A percentile compares a stretch with the other conserved stretches of the same genome.
Conservation (phyloP, 306 rosid genomes). For the Acacia confusa region DNA sequence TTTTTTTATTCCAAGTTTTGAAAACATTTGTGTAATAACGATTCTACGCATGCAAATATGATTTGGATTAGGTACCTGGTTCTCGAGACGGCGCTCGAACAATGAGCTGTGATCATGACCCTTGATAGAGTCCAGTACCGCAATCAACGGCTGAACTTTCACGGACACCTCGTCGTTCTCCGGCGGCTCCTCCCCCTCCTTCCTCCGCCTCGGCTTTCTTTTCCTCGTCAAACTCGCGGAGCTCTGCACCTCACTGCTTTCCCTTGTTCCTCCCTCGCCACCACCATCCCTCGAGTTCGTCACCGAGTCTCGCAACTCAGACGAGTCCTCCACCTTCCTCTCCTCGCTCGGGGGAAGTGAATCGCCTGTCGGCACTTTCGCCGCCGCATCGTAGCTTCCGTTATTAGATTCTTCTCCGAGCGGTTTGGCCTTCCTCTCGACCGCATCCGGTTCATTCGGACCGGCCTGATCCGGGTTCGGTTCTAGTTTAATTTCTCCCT, state of each 20-base stretch:
- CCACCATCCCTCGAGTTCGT: conserved; percentile 46
- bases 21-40: conserved; percentile 9
- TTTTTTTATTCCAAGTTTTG: not conserved
- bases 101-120: conserved; percentile 55
- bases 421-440: conserved; percentile 31
- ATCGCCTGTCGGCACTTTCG: conserved; percentile 36
- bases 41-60: conserved; percentile 23
- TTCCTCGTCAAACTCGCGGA: conserved; percentile 67
- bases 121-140: conserved; percentile 51
- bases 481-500: conserved; percentile 24
- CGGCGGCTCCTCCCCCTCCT: conserved; percentile 34
- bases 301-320: conserved; percentile 64
- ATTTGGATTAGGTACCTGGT: conserved; percentile 52
- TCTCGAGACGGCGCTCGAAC: conserved; percentile 71
- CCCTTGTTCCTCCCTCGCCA: conserved; percentile 45
- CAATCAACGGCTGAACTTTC: conserved; percentile 62
- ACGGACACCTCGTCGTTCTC: conserved; percentile 29
- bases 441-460: conserved; percentile 32
- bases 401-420: conserved; percentile 58
- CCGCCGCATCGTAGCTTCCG: conserved; percentile 63
- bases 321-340: conserved; percentile 52
- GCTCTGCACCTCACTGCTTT: conserved; percentile 82
- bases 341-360: conserved; percentile 49
- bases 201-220: conserved; percentile 43
- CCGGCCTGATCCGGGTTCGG: conserved; percentile 32